Percentiles rank a stretch among this genome's conserved stretches.
Conservation (phyloP, 1,139 yeast species). For the Yamadazyma oceani region DNA sequence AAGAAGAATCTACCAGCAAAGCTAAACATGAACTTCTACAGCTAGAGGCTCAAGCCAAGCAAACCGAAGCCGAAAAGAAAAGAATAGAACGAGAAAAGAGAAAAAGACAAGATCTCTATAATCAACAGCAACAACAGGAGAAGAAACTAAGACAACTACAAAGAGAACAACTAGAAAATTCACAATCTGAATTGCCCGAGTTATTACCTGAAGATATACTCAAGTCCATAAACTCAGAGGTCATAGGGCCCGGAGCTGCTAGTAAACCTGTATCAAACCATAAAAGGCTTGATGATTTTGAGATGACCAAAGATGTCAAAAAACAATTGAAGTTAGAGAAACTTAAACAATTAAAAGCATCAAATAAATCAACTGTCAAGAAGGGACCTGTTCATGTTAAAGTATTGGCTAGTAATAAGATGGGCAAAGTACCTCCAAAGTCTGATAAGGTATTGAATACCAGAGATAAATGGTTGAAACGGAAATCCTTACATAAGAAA, state of each 20-base stretch:
- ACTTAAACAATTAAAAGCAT: slow-evolving; percentile 39
- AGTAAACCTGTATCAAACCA: slow-evolving; percentile 29
- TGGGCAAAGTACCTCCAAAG: slow-evolving; percentile 41
- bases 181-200: slow-evolving; percentile 48
- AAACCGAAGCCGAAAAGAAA: slow-evolving; percentile 34
- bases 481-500: slow-evolving; percentile 49
- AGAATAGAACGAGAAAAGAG: slow-evolving; percentile 48
- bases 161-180: slow-evolving; percentile 44
- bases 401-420: slow-evolving; percentile 32
- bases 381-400: slow-evolving; percentile 61
- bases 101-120: slow-evolving; percentile 46
- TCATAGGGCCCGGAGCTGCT: too few relatives aligned
- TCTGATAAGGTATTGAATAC: slow-evolving; percentile 44
- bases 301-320: slow-evolving; percentile 25
- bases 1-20: slow-evolving; percentile 39
- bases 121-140: slow-evolving; percentile 50
- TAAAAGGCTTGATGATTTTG: slow-evolving; percentile 35
- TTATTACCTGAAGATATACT: slow-evolving; percentile 50
- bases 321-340: slow-evolving; percentile 39
- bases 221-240: slow-evolving; percentile 15
- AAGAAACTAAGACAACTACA: slow-evolving; percentile 23
- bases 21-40: slow-evolving; percentile 33
- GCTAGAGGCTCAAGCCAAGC: slow-evolving; percentile 33
- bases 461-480: slow-evolving; percentile 60
- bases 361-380: slow-evolving; percentile 37